Evolutionary conservation across 192 early-diverging fungal species (phyloP).

Genomic region (Linnemannia schmuckeri): DNA sequence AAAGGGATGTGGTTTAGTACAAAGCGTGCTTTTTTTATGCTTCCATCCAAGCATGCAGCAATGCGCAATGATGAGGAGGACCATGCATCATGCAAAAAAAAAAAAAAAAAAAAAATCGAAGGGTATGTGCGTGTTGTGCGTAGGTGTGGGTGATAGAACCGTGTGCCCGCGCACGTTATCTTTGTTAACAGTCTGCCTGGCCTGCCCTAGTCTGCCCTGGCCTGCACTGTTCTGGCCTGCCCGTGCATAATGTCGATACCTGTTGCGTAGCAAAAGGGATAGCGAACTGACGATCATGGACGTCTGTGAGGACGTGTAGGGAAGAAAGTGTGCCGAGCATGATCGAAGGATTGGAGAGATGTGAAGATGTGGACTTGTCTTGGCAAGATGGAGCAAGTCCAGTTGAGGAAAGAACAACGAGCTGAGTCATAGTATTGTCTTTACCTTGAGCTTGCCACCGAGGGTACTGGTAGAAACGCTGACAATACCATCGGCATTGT

Average conservation of each 20-base stretch:
- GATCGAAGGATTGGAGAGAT: neutral
- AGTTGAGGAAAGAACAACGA: neutral
- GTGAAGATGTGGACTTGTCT: neutral
- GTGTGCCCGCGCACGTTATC: slow-evolving; percentile 10
- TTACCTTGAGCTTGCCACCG: slow-evolving; percentile 50
- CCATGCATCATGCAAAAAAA: slow-evolving; percentile 19
- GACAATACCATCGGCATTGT: slow-evolving; percentile 25
- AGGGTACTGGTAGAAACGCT: slow-evolving; percentile 36
- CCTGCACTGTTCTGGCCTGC: neutral
- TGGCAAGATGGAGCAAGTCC: neutral
- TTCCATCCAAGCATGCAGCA: slow-evolving; percentile 1
- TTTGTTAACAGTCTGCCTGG: slow-evolving; percentile 3
- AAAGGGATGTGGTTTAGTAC: slow-evolving; percentile 15
- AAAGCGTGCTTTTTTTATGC: neutral
- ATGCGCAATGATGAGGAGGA: neutral
- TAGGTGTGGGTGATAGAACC: neutral
- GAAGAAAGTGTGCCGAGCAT: neutral
- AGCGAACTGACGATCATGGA: neutral
- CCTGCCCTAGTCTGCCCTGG: neutral
- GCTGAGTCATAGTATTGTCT: neutral
- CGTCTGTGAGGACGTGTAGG: neutral
- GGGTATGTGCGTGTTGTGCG: neutral
- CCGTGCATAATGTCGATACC: neutral
- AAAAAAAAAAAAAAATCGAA: neutral
- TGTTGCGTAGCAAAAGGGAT: neutral